A percentile compares a stretch with the other conserved stretches of the same genome.
Conservation (phyloP, 495 filamentous ascomycete species). For the Hyaloscypha bicolor region DNA sequence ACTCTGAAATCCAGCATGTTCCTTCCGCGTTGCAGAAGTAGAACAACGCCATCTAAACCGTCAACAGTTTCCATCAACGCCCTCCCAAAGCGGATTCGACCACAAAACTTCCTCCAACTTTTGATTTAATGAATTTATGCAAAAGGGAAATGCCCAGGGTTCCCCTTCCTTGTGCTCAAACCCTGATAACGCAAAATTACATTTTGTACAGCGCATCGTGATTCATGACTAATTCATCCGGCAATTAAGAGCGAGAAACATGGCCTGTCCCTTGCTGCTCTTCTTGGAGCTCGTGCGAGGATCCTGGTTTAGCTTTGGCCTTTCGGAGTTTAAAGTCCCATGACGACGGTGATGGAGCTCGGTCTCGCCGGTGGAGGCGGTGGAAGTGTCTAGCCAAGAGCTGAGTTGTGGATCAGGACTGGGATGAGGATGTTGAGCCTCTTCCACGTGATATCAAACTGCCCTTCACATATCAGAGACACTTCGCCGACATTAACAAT, state of each 20-base stretch:
- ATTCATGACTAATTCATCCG: constrained; percentile 21
- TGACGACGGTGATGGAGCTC: not conserved
- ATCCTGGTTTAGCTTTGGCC: not conserved
- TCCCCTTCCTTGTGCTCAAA: constrained; percentile 6
- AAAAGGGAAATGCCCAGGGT: constrained; percentile 2
- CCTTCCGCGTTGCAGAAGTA: not conserved
- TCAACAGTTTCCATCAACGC: not conserved
- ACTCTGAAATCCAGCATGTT: not conserved
- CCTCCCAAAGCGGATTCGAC: not conserved
- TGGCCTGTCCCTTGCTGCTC: constrained; percentile 9
- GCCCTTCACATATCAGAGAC: no score
- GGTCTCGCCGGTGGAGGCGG: constrained; percentile 4
- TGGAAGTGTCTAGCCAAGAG: not conserved
- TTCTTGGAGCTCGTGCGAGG: not conserved
- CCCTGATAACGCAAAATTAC: constrained; percentile 25
- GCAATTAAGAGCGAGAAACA: not conserved
- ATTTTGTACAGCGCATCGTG: constrained; percentile 33
- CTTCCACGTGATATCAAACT: constrained; percentile 4
- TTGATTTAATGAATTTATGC: constrained; percentile 15
- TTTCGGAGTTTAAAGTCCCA: not conserved
- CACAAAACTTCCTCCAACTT: not conserved
- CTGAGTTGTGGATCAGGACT: not conserved
- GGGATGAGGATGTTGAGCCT: not conserved
- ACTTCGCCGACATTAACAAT: not conserved
- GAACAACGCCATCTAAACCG: not conserved